Base-by-base conservation (phyloP, 2,329 filamentous ascomycete genomes). In the Helicocarpus griseus region DNA sequence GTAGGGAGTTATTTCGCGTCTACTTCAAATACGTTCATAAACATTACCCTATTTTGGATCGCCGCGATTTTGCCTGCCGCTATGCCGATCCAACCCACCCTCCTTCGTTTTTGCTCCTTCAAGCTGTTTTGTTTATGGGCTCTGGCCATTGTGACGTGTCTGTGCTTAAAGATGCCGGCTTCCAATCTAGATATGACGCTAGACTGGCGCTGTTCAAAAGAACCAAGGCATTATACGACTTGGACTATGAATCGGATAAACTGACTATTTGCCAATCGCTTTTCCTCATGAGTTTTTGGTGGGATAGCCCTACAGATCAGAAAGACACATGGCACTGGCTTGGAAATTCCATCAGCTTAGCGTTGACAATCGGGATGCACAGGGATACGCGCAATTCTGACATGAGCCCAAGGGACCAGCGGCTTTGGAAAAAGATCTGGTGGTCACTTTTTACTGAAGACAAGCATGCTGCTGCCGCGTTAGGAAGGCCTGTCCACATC, bases 201-300 rank as follows among this genome's bases (percentile, higher is more conserved):
- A 28, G 45, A 38, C 8, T 48, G 9, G 35, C 45, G 11, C 45
- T 48, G 21, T 48, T 48, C n/a, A 48, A 48, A 13, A 24, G 45
- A 14, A 48, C 45, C 22, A 51, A 52, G 29, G 31, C 40, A 5
- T 33, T 94, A n/a, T 93, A 93, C 69, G 88, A 94, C 63, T 89
- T 90, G 58, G 88, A 94, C 67, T 89, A 89, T 67, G 88, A 94
- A 67, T 79, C 81, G 43, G 87, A 94, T 66, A 84, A 87, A 50
- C 80, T 93, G 48, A 78, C 87, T 28, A 77, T 93, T 26, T 86
- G 93, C 22, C 88, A 94, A 68, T 82, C 85, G 9, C 75, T 57
- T 29, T 58, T 60, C 43, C 47, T 60, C 5, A 56, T 60, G 38
- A 56, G 53, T 29, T 57, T 58, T 44, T 60, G 58, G 56, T 59